These are phyloP conservation scores for Lodderomyces jiufengensis DNA, from an alignment of 1,139 yeast genomes.

Conservation along the genomic window DNA sequence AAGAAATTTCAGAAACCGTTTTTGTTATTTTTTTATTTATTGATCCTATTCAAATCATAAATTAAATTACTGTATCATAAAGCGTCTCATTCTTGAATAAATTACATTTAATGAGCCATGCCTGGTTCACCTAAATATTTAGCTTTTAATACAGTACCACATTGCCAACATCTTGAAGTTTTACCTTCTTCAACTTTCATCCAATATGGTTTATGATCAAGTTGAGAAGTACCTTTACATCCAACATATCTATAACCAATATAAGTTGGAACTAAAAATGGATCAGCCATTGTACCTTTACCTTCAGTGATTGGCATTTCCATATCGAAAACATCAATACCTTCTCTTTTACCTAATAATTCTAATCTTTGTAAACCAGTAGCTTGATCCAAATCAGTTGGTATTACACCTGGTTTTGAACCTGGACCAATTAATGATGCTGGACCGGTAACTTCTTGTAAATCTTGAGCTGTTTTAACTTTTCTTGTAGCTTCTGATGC, in stretches of 20 bases:
- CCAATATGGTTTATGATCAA: constrained; percentile 90
- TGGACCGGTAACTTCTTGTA: constrained; percentile 78
- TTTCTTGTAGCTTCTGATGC: constrained; percentile 23
- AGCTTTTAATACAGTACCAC: constrained; percentile 91
- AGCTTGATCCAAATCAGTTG: constrained; percentile 93
- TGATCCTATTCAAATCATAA: constrained; percentile 3
- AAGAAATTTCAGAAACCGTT: not conserved
- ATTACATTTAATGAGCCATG: constrained; percentile 46
- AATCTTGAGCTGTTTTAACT: constrained; percentile 59
- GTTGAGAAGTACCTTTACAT: constrained; percentile 88
- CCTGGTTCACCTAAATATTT: constrained; percentile 84
- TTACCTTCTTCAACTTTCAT: constrained; percentile 81
- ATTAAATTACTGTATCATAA: too few species aligned
- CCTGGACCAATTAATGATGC: constrained; percentile 87
- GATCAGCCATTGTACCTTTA: constrained; percentile 83
- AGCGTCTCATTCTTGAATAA: too few species aligned
- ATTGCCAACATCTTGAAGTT: constrained; percentile 97
- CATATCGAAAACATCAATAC: constrained; percentile 92
- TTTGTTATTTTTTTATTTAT: not conserved
- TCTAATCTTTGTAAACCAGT: constrained; percentile 98
- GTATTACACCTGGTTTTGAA: constrained; percentile 78
- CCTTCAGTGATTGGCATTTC: constrained; percentile 86
- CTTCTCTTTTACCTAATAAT: constrained; percentile 89
- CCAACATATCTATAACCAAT: constrained; percentile 95
- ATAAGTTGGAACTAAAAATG: constrained; percentile 85